These are phyloP conservation scores for Acer negundo DNA, from an alignment of 345 rosid species.

Conservation along the genomic window DNA sequence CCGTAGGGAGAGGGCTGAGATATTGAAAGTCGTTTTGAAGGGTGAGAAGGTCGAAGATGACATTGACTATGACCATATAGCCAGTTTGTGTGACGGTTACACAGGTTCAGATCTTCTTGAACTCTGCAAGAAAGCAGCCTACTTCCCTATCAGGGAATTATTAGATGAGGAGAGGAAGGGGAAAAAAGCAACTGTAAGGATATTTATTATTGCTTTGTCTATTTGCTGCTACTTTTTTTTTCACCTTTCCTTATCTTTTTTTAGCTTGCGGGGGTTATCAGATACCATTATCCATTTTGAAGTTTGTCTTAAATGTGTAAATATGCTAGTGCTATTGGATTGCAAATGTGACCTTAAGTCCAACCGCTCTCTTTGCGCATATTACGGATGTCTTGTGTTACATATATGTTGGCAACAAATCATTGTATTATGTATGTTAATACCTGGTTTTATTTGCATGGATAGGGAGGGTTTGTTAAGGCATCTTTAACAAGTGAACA, in stretches of 20 bases:
- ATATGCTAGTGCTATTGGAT: neutral
- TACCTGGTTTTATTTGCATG: neutral
- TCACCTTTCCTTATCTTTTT: neutral
- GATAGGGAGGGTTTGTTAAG: neutral
- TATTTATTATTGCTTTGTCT: neutral
- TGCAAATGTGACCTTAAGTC: neutral
- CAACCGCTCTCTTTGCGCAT: neutral
- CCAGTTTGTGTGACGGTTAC: constrained; percentile 76
- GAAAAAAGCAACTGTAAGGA: constrained; percentile 56
- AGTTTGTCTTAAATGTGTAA: neutral
- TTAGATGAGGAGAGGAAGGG: constrained; percentile 88
- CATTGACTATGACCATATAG: constrained; percentile 69
- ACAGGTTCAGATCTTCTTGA: constrained; percentile 96
- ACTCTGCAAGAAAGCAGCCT: constrained; percentile 96
- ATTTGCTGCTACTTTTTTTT: neutral
- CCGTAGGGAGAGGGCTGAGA: constrained; percentile 64
- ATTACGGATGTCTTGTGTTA: neutral
- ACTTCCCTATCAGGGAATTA: constrained; percentile 81
- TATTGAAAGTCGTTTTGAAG: constrained; percentile 81
- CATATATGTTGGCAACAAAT: neutral
- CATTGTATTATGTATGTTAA: neutral
- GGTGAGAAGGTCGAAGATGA: constrained; percentile 67
- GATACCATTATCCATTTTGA: neutral
- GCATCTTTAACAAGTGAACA: neutral
- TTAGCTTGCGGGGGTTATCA: constrained; percentile 18